A percentile compares a stretch with the other conserved stretches of the same genome.
phyloP scores from a whole-genome alignment of 805 yeast genomes.

The Yamadazyma sp. region DNA sequence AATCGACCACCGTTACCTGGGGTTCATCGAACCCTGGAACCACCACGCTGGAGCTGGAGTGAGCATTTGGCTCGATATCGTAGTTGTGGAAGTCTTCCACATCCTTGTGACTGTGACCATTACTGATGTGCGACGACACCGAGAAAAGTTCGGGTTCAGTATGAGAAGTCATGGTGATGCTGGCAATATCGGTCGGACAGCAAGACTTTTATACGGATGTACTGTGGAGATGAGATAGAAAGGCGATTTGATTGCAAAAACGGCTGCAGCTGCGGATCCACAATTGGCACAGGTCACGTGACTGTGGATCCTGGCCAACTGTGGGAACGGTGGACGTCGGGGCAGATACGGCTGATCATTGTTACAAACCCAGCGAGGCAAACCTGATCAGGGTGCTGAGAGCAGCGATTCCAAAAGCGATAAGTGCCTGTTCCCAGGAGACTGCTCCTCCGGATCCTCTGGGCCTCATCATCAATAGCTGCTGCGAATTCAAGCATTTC shows the following conservation, averaged over 20 bases:
- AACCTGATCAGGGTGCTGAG: no score
- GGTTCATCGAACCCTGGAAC: conserved; percentile 40
- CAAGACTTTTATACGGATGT: no score
- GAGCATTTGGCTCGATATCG: conserved; percentile 6
- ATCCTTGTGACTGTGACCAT: background rate
- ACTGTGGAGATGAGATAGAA: conserved; percentile 4
- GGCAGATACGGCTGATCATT: no score
- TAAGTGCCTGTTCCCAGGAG: no score
- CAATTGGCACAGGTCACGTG: conserved; percentile 10
- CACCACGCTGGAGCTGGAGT: conserved; percentile 5
- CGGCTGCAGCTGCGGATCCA: background rate
- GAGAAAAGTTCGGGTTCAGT: conserved; percentile 12
- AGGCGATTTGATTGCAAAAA: conserved; percentile 7
- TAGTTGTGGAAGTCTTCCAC: conserved; percentile 8
- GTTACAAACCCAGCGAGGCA: no score
- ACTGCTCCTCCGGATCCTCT: no score
- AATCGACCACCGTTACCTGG: conserved; percentile 34
- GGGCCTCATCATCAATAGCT: background rate
- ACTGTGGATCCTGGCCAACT: conserved; percentile 5
- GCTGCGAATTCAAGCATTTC: background rate
- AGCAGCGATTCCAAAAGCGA: no score
- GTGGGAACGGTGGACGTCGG: no score
- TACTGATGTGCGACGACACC: conserved; percentile 6
- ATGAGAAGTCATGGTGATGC: no score
- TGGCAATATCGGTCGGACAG: no score